A percentile compares a stretch with the other conserved stretches of the same genome.
Conservation (phyloP, 2,329 filamentous ascomycete genomes). For the Coleophoma crateriformis region DNA sequence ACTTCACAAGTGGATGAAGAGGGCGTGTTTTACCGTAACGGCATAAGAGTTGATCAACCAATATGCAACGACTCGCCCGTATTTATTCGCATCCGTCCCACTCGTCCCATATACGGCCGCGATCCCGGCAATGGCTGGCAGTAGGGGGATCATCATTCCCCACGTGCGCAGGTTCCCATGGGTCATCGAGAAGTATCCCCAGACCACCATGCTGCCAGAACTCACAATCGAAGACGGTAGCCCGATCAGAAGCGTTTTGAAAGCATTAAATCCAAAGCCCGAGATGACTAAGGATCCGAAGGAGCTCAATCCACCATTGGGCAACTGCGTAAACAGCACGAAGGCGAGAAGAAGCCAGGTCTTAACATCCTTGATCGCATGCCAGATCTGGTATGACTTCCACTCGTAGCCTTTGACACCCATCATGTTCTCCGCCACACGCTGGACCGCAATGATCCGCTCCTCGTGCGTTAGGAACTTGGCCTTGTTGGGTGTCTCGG, state of each 20-base stretch:
- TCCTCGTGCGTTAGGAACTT: conserved; percentile 59
- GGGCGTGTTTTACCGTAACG: conserved; percentile 30
- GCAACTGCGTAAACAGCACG: conserved; percentile 30
- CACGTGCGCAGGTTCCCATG: conserved; percentile 7
- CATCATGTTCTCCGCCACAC: conserved; percentile 28
- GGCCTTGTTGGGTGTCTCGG: conserved; percentile 73
- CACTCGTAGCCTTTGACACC: conserved; percentile 35
- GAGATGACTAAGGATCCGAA: conserved; percentile 44
- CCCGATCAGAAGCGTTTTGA: conserved; percentile 40
- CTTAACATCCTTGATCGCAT: conserved; percentile 36
- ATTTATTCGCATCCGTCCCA: conserved; percentile 28
- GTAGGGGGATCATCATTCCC: conserved; percentile 20
- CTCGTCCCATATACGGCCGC: conserved; percentile 31
- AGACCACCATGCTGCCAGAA: conserved; percentile 33
- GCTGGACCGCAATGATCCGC: conserved; percentile 29
- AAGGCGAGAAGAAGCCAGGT: conserved; percentile 38
- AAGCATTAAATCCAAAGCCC: conserved; percentile 34
- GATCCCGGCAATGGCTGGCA: conserved; percentile 25
- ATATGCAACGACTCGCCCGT: conserved; percentile 40
- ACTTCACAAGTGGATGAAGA: conserved; percentile 24
- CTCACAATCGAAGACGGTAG: conserved; percentile 41
- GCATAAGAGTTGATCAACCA: conserved; percentile 33
- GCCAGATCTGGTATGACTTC: conserved; percentile 39
- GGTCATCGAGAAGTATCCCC: neutral
- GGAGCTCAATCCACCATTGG: conserved; percentile 19